A percentile compares a stretch with the other conserved stretches of the same genome.
Conservation (phyloP, 192 early-diverging fungal genomes). For the Coemansia sp. region DNA sequence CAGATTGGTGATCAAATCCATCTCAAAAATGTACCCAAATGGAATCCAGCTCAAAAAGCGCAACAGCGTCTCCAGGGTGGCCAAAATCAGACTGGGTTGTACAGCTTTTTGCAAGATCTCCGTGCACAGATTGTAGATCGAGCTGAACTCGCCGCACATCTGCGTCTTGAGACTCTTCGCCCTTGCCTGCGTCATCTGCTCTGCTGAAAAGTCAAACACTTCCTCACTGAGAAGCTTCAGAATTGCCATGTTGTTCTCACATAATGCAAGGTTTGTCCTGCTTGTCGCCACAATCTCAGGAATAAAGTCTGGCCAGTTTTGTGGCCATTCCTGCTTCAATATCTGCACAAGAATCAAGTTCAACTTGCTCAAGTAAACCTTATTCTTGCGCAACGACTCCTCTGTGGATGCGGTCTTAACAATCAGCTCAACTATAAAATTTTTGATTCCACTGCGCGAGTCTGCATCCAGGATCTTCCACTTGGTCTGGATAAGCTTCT, state of each 20-base stretch:
- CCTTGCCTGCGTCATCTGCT: constrained; percentile 97
- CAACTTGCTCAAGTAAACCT: constrained; percentile 80
- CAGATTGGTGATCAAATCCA: constrained; percentile 81
- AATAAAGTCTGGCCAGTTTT: constrained; percentile 98
- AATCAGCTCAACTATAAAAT: constrained; percentile 91
- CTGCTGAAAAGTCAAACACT: constrained; percentile 98
- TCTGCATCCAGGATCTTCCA: constrained; percentile 92
- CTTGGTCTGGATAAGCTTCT: constrained; percentile 91
- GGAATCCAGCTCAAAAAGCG: constrained; percentile 98
- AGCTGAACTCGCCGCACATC: constrained; percentile 93
- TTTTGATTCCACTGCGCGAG: constrained; percentile 84
- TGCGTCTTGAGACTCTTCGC: constrained; percentile 90
- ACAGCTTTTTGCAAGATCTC: constrained; percentile 91
- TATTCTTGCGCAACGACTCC: constrained; percentile 68
- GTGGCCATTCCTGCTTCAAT: constrained; percentile 99
- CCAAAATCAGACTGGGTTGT: constrained; percentile 84
- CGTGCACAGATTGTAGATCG: constrained; percentile 91
- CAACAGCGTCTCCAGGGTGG: constrained; percentile 91
- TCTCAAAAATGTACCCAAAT: constrained; percentile 97
- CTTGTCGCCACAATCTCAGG: constrained; percentile 96
- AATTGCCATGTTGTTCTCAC: constrained; percentile 99
- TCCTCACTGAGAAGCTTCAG: constrained; percentile 98
- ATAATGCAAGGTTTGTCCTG: constrained; percentile 85
- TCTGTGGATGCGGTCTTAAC: constrained; percentile 90
- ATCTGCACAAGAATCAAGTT: constrained; percentile 99